Evolutionary conservation across 1,139 yeast species (phyloP).

Genomic region (Geotrichum carabidarum): DNA sequence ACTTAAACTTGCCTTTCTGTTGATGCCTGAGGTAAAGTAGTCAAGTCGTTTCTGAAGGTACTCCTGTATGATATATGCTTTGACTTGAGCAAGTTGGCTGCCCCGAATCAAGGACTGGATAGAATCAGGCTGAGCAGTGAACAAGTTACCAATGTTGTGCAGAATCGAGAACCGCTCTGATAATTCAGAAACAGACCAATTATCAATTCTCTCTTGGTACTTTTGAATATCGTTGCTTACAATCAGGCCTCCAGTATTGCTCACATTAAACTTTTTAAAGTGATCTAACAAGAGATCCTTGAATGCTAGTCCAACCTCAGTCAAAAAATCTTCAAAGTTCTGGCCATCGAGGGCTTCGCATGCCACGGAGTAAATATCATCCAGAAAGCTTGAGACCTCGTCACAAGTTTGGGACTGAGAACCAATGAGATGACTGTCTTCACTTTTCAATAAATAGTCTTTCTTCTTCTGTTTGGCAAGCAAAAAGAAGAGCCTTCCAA

Average conservation of each 20-base stretch:
- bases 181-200: conserved; percentile 61
- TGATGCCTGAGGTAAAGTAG: conserved; percentile 29
- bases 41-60: conserved; percentile 70
- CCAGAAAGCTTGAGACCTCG: conserved; percentile 52
- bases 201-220: conserved; percentile 67
- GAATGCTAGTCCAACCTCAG: conserved; percentile 57
- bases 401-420: conserved; percentile 58
- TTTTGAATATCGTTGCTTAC: conserved; percentile 81
- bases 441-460: conserved; percentile 51
- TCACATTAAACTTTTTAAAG: conserved; percentile 69
- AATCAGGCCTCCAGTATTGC: conserved; percentile 75
- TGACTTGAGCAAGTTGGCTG: conserved; percentile 68
- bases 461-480: conserved; percentile 59
- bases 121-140: conserved; percentile 64
- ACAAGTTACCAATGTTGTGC: conserved; percentile 78
- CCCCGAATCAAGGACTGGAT: conserved; percentile 76
- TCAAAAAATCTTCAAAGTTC: conserved; percentile 51
- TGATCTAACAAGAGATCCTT: conserved; percentile 63
- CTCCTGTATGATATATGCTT: conserved; percentile 60
- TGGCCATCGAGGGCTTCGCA: conserved; percentile 45
- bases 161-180: conserved; percentile 66
- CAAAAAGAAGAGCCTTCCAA: conserved; percentile 34
- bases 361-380: conserved; percentile 36
- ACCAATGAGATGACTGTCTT: conserved; percentile 42
- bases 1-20: conserved; percentile 10